Percentiles rank a stretch among this genome's conserved stretches.
phyloP scores from a whole-genome alignment of 1,284 basidiomycete genomes.

The Ceratorhiza oryzae-sativae region DNA sequence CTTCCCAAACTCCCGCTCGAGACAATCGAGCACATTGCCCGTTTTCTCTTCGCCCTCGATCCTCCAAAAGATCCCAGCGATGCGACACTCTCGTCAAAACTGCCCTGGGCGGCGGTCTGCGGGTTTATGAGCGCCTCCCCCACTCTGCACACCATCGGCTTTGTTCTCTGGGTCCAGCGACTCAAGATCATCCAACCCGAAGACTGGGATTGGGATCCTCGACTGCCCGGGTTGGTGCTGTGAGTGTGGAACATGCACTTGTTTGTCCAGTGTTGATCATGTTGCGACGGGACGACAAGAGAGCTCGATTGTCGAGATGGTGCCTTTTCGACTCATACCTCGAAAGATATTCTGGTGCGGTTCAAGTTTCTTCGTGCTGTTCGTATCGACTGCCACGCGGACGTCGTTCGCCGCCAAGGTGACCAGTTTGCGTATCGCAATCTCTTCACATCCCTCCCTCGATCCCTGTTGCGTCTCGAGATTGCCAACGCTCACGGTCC shows the following conservation, averaged over 20 bases:
- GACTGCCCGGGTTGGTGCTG: background rate
- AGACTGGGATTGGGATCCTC: background rate
- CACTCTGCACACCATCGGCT: constrained; percentile 1
- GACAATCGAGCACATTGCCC: constrained; percentile 18
- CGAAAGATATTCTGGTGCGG: background rate
- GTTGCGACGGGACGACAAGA: background rate
- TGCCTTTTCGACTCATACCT: background rate
- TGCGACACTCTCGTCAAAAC: constrained; percentile 1
- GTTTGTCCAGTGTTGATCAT: background rate
- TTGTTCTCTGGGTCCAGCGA: constrained; percentile 1
- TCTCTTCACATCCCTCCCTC: constrained; percentile 15
- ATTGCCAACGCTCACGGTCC: constrained; percentile 32
- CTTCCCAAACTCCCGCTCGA: constrained; percentile 1
- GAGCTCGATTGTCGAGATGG: constrained; percentile 11
- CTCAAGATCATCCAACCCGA: background rate
- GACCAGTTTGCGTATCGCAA: constrained; percentile 34
- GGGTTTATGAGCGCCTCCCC: constrained; percentile 6
- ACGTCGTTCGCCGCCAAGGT: background rate
- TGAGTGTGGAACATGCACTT: background rate
- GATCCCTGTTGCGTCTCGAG: constrained; percentile 9
- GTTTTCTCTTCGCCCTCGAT: background rate
- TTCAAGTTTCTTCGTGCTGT: constrained; percentile 16
- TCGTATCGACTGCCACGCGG: constrained; percentile 10
- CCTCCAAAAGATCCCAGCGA: background rate
- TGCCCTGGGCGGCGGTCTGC: background rate